These are phyloP conservation scores for Globisporangium cederbergense DNA, from an alignment of 352 stramenopile genomes.

Conservation along the genomic window DNA sequence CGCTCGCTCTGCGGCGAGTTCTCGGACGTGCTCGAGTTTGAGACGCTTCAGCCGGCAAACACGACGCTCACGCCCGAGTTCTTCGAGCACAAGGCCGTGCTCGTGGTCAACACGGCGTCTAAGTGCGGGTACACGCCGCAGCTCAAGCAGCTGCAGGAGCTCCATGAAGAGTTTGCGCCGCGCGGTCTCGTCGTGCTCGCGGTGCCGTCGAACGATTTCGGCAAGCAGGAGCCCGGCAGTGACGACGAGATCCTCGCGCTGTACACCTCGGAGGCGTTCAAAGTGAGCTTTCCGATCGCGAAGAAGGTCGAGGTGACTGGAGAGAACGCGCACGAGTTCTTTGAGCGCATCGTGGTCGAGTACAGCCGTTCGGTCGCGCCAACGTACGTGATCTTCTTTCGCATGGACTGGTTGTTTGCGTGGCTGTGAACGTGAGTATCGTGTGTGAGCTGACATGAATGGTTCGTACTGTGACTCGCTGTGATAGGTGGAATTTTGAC, in stretches of 20 bases:
- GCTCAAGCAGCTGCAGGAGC: slow-evolving; percentile 44
- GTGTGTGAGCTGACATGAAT: not conserved
- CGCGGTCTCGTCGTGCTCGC: slow-evolving; percentile 53
- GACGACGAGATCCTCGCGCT: slow-evolving; percentile 38
- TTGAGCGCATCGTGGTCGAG: slow-evolving; percentile 50
- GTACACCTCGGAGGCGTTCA: slow-evolving; percentile 35
- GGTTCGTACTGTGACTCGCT: not conserved
- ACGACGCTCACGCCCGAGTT: slow-evolving; percentile 28
- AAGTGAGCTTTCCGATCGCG: slow-evolving; percentile 53
- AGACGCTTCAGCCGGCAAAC: slow-evolving; percentile 31
- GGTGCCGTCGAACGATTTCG: slow-evolving; percentile 73
- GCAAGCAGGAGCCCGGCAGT: slow-evolving; percentile 40
- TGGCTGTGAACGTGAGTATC: not conserved
- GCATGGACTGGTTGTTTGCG: not conserved
- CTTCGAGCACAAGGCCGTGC: slow-evolving; percentile 40
- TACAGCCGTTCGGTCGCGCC: slow-evolving; percentile 67
- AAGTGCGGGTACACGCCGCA: slow-evolving; percentile 48
- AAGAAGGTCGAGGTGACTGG: slow-evolving; percentile 45
- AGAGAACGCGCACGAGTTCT: slow-evolving; percentile 57
- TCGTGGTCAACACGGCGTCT: slow-evolving; percentile 76
- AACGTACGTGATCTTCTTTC: slow-evolving; percentile 27
- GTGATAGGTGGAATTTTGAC: slow-evolving; percentile 71
- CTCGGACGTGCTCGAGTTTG: slow-evolving; percentile 37
- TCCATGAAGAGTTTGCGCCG: slow-evolving; percentile 44
- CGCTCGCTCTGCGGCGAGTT: slow-evolving; percentile 31